These are phyloP conservation scores for Epichloe brachyelytri DNA, from an alignment of 2,329 filamentous ascomycete genomes.

Conservation along the genomic window DNA sequence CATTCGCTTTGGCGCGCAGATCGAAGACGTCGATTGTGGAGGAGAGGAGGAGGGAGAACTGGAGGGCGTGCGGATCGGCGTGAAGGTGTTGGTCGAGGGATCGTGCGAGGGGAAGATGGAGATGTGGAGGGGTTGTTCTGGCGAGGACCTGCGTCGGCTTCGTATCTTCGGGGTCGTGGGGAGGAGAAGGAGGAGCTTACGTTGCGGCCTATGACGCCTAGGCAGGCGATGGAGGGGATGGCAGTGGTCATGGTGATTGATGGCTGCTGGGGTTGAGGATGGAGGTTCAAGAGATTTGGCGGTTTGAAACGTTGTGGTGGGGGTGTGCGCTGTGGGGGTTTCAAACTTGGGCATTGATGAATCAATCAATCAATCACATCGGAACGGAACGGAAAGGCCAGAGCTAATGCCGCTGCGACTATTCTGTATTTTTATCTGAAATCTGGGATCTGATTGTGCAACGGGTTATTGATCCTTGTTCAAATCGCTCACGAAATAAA, in stretches of 20 bases:
- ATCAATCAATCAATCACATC: too few species aligned
- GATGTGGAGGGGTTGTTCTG: conserved; percentile 93
- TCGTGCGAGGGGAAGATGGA: conserved; percentile 72
- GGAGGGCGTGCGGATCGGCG: conserved; percentile 58
- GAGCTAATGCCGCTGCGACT: too few species aligned
- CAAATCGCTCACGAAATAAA: too few species aligned
- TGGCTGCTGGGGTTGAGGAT: neutral
- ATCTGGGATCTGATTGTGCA: too few species aligned
- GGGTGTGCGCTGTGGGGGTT: neutral
- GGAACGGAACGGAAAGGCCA: too few species aligned
- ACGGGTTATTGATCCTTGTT: too few species aligned
- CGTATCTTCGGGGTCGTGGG: neutral
- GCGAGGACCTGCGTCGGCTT: neutral
- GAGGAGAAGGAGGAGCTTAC: conserved; percentile 33
- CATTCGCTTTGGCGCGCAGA: conserved; percentile 61
- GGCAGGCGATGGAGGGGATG: conserved; percentile 75
- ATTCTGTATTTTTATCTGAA: too few species aligned
- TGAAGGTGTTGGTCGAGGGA: conserved; percentile 36
- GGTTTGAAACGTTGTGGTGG: neutral
- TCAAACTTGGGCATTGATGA: too few species aligned
- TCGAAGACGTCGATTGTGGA: conserved; percentile 91
- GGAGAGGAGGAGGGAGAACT: conserved; percentile 85
- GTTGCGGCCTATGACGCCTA: conserved; percentile 88
- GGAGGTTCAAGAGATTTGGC: neutral
- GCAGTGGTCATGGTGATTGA: conserved; percentile 42